phyloP scores from a whole-genome alignment of 2,329 filamentous ascomycete genomes.

The Cordyceps militaris region DNA sequence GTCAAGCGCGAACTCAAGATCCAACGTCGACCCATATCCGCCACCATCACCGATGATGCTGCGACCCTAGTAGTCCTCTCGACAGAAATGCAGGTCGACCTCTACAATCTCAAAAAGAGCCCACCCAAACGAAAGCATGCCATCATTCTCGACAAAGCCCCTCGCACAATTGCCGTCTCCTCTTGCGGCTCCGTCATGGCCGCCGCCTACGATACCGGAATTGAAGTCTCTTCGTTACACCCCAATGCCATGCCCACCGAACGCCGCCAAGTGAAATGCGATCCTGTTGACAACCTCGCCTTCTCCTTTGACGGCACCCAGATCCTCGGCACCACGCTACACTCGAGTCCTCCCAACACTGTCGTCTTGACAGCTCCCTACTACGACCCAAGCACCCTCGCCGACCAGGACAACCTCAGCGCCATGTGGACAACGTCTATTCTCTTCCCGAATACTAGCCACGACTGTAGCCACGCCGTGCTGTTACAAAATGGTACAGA shows the following conservation, averaged over 20 bases:
- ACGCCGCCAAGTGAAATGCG: constrained; percentile 70
- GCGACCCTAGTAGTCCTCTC: constrained; percentile 71
- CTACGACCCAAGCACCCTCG: constrained; percentile 62
- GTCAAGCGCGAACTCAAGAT: constrained; percentile 77
- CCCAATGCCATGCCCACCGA: constrained; percentile 57
- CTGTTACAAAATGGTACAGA: constrained; percentile 56
- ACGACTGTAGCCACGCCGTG: constrained; percentile 70
- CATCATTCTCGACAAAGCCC: constrained; percentile 70
- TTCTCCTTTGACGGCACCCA: constrained; percentile 76
- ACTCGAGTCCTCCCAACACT: constrained; percentile 58
- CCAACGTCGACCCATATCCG: constrained; percentile 64
- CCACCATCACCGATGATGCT: constrained; percentile 74
- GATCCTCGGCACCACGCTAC: constrained; percentile 66
- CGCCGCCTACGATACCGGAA: constrained; percentile 79
- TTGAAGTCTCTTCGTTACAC: constrained; percentile 74
- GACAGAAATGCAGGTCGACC: constrained; percentile 73
- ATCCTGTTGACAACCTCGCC: constrained; percentile 63
- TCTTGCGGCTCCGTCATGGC: constrained; percentile 77
- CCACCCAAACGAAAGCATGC: constrained; percentile 67
- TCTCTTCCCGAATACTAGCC: constrained; percentile 72
- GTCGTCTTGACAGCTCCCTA: constrained; percentile 75
- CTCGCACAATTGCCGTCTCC: constrained; percentile 71
- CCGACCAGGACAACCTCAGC: constrained; percentile 61
- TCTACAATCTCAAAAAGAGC: constrained; percentile 64
- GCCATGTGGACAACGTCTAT: constrained; percentile 82